Conservation (phyloP, 2,329 filamentous ascomycete genomes). For the Lachnellula willkommii region DNA sequence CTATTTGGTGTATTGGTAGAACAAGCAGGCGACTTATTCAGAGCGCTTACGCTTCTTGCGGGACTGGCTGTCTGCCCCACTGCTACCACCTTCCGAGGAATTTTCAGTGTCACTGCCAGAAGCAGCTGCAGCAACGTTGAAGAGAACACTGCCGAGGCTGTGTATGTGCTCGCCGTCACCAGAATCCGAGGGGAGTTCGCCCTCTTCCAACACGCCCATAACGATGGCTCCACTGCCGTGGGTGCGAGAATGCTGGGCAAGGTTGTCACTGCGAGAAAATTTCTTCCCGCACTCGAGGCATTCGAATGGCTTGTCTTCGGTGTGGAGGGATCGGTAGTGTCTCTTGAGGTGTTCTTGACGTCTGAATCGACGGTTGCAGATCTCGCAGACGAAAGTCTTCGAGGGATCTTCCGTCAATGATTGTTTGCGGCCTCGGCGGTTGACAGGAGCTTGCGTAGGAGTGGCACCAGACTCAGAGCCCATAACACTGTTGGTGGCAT, state of each 20-base stretch:
- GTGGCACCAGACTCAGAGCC: conserved; percentile 32
- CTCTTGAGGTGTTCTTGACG: conserved; percentile 98
- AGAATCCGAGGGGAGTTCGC: conserved; percentile 46
- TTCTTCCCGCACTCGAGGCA: conserved; percentile 98
- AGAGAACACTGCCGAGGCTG: conserved; percentile 70
- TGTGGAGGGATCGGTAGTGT: conserved; percentile 97
- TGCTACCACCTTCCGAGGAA: conserved; percentile 48
- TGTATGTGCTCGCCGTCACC: conserved; percentile 56
- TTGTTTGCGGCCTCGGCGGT: conserved; percentile 95
- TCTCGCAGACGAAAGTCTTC: conserved; percentile 95
- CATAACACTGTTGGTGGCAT: conserved; percentile 37
- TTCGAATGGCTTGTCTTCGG: conserved; percentile 96
- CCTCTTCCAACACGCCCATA: conserved; percentile 78
- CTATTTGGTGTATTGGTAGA: background rate
- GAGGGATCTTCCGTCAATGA: conserved; percentile 95
- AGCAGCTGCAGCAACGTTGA: conserved; percentile 71
- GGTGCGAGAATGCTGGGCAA: conserved; percentile 91
- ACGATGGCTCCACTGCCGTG: conserved; percentile 86
- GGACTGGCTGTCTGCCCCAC: conserved; percentile 40
- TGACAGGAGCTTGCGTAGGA: conserved; percentile 54
- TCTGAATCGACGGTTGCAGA: conserved; percentile 95
- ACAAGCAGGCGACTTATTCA: conserved; percentile 38
- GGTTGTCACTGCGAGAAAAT: conserved; percentile 96
- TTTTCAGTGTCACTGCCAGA: conserved; percentile 59
- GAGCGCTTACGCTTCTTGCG: conserved; percentile 78